Evolutionary conservation across 306 rosid genomes (phyloP), one percentile per base, ranked within the genome.

Genomic region (Arachis stenosperma): DNA sequence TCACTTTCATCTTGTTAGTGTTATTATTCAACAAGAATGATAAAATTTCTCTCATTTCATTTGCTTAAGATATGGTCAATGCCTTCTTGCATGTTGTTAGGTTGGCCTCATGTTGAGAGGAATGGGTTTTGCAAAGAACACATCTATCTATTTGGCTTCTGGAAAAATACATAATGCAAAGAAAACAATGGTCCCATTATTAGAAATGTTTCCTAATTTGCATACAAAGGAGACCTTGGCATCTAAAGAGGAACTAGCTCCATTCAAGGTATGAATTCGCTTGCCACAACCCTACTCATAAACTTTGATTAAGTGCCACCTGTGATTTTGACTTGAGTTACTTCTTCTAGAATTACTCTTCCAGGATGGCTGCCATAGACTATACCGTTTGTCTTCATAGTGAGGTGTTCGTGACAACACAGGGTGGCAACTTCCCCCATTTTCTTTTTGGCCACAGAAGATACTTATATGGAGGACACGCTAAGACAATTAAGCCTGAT

Each of bases 341-440:
- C 78, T 81, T 70, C 70, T 84, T 63, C 81, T 84, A 94, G 98
- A 88, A 80, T 75, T 94, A 71, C 86, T 94, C 99, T 75, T 94
- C 99, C 82, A 87, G 99, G 90, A 94, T 94, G 99, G 99, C 99
- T 80, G 97, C 99, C 54, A 83, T 91, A 78, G 99, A 94, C 80
- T 94, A 94, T 82, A 91, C 97, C 22, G 99, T 94, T 80, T 94
- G 99, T 78, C 97, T 94, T 71, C 96, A 91, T 63, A 90, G 99
- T 75, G 98, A 94, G 88, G 99, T 88, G 77, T 94, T 94, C 81
- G 99, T 94, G 82, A 94, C 99, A 77, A 91, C 99, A 61, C 99
- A 94, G 72, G 99, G 97, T 37, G 99, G 98, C 55, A 94, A 94
- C 88, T 94, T 94, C 82, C 99, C 99, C 67, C 99, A 94, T 85